Evolutionary conservation across 495 filamentous ascomycete species (phyloP).

Genomic region (Aspergillus bertholletiae): DNA sequence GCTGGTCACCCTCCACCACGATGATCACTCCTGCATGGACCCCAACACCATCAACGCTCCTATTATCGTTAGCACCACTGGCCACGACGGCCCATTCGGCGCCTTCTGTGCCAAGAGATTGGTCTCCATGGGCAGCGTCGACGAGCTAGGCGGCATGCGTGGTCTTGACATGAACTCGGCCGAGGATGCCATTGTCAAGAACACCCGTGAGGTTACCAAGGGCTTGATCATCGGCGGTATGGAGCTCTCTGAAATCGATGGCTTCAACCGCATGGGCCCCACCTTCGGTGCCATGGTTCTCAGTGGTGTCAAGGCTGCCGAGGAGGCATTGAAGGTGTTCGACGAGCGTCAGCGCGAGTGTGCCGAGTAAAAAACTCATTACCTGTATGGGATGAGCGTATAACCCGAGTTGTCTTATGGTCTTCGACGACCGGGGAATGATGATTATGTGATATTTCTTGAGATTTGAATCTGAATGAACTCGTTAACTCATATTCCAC

Average conservation of each 20-base stretch:
- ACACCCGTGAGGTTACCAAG: slow-evolving; percentile 79
- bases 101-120: slow-evolving; percentile 85
- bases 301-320: slow-evolving; percentile 81
- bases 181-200: slow-evolving; percentile 88
- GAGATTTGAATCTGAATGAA: neutral
- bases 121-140: slow-evolving; percentile 73
- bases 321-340: slow-evolving; percentile 75
- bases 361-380: slow-evolving; percentile 30
- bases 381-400: neutral
- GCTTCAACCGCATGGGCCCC: slow-evolving; percentile 79
- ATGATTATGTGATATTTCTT: neutral
- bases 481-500: slow-evolving; percentile 3
- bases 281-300: slow-evolving; percentile 83
- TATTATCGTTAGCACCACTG: slow-evolving; percentile 79
- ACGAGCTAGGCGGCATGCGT: slow-evolving; percentile 85
- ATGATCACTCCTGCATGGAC: slow-evolving; percentile 92
- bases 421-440: slow-evolving; percentile 2
- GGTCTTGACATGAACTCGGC: slow-evolving; percentile 86
- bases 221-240: slow-evolving; percentile 90
- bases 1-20: slow-evolving; percentile 83
- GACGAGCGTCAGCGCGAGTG: slow-evolving; percentile 68
- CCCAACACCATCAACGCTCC: slow-evolving; percentile 93
- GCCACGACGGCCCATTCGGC: slow-evolving; percentile 87
- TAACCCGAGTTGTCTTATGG: neutral
- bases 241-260: slow-evolving; percentile 88